Base-by-base conservation (phyloP, 441 rosid genomes). In the Rhodomyrtus psidioides region DNA sequence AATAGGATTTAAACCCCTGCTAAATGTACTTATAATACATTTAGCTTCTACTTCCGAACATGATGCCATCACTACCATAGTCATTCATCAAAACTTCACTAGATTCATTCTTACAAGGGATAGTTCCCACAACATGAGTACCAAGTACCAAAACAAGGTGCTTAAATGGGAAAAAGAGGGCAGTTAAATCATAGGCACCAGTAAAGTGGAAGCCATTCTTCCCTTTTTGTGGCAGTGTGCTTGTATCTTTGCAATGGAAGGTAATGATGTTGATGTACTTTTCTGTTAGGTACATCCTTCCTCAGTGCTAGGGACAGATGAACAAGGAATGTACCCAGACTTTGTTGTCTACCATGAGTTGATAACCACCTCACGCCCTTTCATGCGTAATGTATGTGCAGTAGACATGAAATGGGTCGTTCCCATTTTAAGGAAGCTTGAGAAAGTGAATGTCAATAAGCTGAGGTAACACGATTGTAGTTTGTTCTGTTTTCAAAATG, bases 271-370 rank as follows among this genome's bases (percentile, higher is more conserved):
- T 82, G 24, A 84, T 62, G 74, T 83, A 53, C 86, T 85, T 85
- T 89, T 79, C 59, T 91, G 70, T 46, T 84, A 97, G 99, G 98
- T 96, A 89, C 97, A 97, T 86, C 99, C 99, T 79, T 93, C 98
- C 27, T 96, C 99, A 19, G 96, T 88, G 85, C 89, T 97, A 82
- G 90, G 82, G 85, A 87, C 97, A 9, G 97, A 93, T 88, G 94
- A 94, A 0, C 94, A 94, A 13, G 98, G 99, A 83, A 92, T 91
- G 94, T 88, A 92, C 62, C 96, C 96, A 9, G 93, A 94, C 76
- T 95, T 94, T 84, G 95, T 95, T 23, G 95, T 96, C 85, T 96
- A 93, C 89, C 98, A 95, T 84, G 99, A 97, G 90, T 95, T 97
- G 83, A 91, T 96, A 55, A 90, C 96, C 59, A 95, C 98, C 75